phyloP scores from a whole-genome alignment of 306 rosid genomes.

The Dalbergia oliveri region DNA sequence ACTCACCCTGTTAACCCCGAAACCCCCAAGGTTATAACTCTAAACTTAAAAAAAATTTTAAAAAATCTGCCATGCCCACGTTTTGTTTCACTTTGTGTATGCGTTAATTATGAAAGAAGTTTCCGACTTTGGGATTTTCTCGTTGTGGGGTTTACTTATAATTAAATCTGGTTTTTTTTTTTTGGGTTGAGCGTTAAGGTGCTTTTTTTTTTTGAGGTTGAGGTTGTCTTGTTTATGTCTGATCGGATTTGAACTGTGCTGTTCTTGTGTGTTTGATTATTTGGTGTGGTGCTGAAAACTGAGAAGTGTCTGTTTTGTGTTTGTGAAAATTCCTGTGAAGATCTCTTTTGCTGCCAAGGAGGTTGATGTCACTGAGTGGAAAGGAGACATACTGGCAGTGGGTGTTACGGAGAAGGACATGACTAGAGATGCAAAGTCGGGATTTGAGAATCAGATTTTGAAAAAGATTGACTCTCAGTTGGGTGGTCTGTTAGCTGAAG shows the following conservation, averaged over 20 bases:
- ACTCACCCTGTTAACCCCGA: conserved; percentile 70
- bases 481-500: conserved; percentile 92
- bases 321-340: conserved; percentile 64
- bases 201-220: not conserved
- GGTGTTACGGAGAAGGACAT: conserved; percentile 91
- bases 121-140: conserved; percentile 12
- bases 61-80: not conserved
- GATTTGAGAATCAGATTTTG: conserved; percentile 76
- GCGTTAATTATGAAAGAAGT: not conserved
- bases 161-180: not conserved
- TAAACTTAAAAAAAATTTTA: not conserved
- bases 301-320: conserved; percentile 42
- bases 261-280: not conserved
- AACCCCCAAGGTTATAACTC: conserved; percentile 61
- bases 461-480: conserved; percentile 77
- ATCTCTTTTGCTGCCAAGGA: conserved; percentile 76
- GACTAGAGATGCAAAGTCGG: conserved; percentile 67
- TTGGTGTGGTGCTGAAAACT: conserved; percentile 44
- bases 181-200: not conserved
- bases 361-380: conserved; percentile 82
- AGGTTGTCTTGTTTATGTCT: not conserved
- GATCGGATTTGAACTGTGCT: conserved; percentile 31
- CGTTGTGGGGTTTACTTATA: conserved; percentile 18
- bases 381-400: conserved; percentile 90
- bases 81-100: conserved; percentile 2